These are phyloP conservation scores for Colletotrichum tanaceti DNA, from an alignment of 2,329 filamentous ascomycete species.

Conservation along the genomic window DNA sequence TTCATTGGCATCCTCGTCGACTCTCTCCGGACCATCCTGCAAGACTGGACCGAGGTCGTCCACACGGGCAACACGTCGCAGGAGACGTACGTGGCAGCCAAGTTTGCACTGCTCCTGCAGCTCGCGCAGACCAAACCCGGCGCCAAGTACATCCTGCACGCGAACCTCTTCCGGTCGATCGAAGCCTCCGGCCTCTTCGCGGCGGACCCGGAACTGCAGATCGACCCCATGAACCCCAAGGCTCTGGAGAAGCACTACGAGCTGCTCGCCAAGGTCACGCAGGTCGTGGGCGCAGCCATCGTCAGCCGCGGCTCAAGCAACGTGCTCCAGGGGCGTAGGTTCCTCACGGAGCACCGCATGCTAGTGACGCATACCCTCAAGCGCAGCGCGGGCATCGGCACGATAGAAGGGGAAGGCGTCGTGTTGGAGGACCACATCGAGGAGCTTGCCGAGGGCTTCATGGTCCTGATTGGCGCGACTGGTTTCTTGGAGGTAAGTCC, in stretches of 20 bases:
- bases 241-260: conserved; percentile 86
- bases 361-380: conserved; percentile 92
- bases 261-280: conserved; percentile 81
- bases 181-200: conserved; percentile 87
- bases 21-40: conserved; percentile 80
- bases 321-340: conserved; percentile 80
- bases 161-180: conserved; percentile 85
- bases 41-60: conserved; percentile 74
- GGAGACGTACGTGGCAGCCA: conserved; percentile 72
- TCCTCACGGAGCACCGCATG: conserved; percentile 84
- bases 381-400: conserved; percentile 82
- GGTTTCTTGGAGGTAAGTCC: conserved; percentile 84
- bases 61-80: conserved; percentile 56
- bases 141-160: conserved; percentile 87
- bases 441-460: conserved; percentile 86
- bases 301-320: conserved; percentile 86
- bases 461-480: conserved; percentile 84
- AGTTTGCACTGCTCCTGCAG: conserved; percentile 84
- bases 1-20: conserved; percentile 92
- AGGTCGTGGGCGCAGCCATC: conserved; percentile 84
- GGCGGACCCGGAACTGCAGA: conserved; percentile 91
- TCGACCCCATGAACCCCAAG: conserved; percentile 75
- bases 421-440: conserved; percentile 71
- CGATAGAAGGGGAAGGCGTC: conserved; percentile 50
- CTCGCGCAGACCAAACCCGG: conserved; percentile 87